These are phyloP conservation scores for Cyberlindnera meyerae DNA, from an alignment of 805 yeast genomes.

Conservation along the genomic window DNA sequence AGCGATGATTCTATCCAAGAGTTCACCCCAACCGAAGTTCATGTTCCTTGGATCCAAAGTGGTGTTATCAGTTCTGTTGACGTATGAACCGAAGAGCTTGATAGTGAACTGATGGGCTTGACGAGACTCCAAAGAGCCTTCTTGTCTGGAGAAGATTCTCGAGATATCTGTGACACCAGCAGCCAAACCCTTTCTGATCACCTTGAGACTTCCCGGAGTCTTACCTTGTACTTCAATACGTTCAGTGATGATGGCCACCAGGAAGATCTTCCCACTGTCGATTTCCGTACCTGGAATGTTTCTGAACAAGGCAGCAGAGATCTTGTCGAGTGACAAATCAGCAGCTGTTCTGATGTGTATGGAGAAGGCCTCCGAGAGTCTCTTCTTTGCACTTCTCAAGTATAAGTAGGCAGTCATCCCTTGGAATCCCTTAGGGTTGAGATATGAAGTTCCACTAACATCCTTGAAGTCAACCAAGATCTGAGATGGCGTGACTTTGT, in stretches of 20 bases:
- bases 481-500: conserved; percentile 47
- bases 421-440: conserved; percentile 60
- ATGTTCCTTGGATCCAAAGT: conserved; percentile 32
- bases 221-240: conserved; percentile 43
- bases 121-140: conserved; percentile 55
- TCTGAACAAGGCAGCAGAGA: conserved; percentile 75
- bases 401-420: conserved; percentile 73
- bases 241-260: conserved; percentile 75
- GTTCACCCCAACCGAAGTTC: conserved; percentile 86
- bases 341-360: conserved; percentile 57
- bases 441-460: conserved; percentile 54
- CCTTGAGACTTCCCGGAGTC: conserved; percentile 26
- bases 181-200: conserved; percentile 73
- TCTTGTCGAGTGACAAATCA: conserved; percentile 55
- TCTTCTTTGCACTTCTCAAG: conserved; percentile 55
- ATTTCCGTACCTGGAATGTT: conserved; percentile 68
- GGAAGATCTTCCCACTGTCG: conserved; percentile 58
- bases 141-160: conserved; percentile 63
- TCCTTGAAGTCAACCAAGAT: conserved; percentile 73
- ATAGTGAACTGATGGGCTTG: conserved; percentile 67
- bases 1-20: conserved; percentile 68
- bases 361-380: conserved; percentile 77
- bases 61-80: conserved; percentile 34
- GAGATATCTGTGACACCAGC: conserved; percentile 87
- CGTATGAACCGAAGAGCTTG: conserved; percentile 66